Base-by-base conservation (phyloP, 495 filamentous ascomycete genomes). In the Aspergillus carlsbadensis region DNA sequence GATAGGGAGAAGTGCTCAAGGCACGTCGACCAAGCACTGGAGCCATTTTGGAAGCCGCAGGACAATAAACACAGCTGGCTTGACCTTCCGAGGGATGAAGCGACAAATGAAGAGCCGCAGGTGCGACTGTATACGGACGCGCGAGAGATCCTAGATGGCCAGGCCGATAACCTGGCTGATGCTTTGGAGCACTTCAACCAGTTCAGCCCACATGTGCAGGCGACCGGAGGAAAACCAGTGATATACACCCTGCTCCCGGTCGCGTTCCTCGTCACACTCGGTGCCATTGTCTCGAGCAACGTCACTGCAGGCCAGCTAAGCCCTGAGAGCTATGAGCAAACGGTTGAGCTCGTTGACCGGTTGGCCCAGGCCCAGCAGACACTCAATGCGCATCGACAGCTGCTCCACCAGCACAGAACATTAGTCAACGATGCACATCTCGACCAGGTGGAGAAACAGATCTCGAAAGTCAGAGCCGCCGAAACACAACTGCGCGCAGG, bases 231-330 rank as follows among this genome's bases (percentile, higher is more conserved):
- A 4, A 53, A 53, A 26, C 51, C 51, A 3, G 4, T 53, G 1
- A 24, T 53, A 14, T 53, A 53, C 21, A 53, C 26, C 8, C 39
- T 53, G 6, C 51, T 53, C n/a, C 51, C 51, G 13, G 21, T 53
- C 40, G 51, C 51, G 14, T 53, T 53, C 14, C 51, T 53, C 10
- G 51, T 53, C 6, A 53, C 51, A 39, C 37, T 53, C 14, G 51
- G 51, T 2, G 51, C 51, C 6, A 17, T 53, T 15, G 40, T 53
- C 5, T 10, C 51, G 0, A 40, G 22, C 1, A 24, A 53, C 20
- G n/a, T 26, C 2, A 34, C 26, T 17, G 39, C 39, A 0, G 39
- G 51, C 18, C 51, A 53, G 39, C 24, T 44, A 24, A 44, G 51
- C 13, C 39, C 51, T 0, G 51, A 53, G 22, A 43, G 51, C 15